Conservation (phyloP, 306 rosid genomes). For the Lathyrus sativus region DNA sequence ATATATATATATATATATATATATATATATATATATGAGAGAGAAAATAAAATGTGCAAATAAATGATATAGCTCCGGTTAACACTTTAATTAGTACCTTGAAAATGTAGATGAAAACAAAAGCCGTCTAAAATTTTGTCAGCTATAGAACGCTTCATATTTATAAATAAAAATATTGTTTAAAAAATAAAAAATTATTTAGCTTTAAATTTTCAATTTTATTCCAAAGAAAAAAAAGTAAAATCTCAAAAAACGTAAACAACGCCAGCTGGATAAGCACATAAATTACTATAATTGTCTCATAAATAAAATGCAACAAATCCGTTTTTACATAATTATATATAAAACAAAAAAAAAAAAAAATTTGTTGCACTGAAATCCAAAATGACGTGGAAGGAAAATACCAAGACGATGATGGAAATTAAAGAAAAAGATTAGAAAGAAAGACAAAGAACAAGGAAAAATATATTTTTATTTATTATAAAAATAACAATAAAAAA, state of each 20-base stretch:
- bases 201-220: background rate
- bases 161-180: background rate
- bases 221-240: no score
- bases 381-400: background rate
- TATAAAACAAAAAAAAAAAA: background rate
- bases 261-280: background rate
- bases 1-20: no score
- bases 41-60: background rate
- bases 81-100: background rate
- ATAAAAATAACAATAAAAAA: background rate
- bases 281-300: background rate
- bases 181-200: background rate
- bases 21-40: background rate
- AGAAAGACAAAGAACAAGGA: no score
- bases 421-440: background rate
- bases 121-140: background rate
- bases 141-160: background rate
- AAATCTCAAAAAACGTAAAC: background rate
- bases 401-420: background rate
- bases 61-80: background rate
- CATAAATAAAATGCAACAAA: background rate
- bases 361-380: background rate
- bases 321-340: background rate
- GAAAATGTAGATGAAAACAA: background rate
- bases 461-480: background rate